Conservation (phyloP, 176 grass and related monocot genomes). For the Carex pumila region DNA sequence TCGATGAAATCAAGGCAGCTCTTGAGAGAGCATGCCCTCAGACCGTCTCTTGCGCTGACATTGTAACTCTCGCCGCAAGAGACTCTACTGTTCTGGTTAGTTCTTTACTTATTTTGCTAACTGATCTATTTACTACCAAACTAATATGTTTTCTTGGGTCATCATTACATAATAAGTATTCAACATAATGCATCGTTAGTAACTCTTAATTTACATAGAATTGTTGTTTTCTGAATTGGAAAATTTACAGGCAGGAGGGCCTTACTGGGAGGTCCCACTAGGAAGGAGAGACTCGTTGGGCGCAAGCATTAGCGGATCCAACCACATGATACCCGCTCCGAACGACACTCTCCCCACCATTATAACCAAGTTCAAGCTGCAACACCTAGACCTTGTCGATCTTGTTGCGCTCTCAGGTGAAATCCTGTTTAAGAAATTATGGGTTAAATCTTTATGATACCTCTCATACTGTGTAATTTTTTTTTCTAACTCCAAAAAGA, state of each 20-base stretch:
- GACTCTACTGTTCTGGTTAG: slow-evolving; percentile 51
- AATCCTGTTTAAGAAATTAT: background rate
- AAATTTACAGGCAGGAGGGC: slow-evolving; percentile 18
- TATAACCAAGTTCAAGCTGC: slow-evolving; percentile 35
- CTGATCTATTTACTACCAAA: background rate
- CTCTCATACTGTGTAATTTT: background rate
- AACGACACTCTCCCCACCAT: slow-evolving; percentile 38
- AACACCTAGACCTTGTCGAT: slow-evolving; percentile 31
- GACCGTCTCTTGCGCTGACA: slow-evolving; percentile 73
- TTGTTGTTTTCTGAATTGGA: background rate
- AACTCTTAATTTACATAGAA: background rate
- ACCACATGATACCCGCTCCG: slow-evolving; percentile 28
- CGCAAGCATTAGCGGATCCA: slow-evolving; percentile 35
- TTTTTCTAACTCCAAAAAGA: background rate
- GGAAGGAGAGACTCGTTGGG: slow-evolving; percentile 35
- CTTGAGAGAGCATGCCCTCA: slow-evolving; percentile 52
- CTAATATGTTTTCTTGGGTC: background rate
- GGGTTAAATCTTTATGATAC: background rate
- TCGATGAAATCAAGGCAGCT: slow-evolving; percentile 65
- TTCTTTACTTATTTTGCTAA: background rate
- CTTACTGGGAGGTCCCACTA: slow-evolving; percentile 27
- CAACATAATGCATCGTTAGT: background rate
- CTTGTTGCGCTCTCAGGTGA: slow-evolving; percentile 29
- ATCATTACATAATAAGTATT: background rate
- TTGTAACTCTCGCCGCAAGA: slow-evolving; percentile 49